Base-by-base conservation (phyloP, 805 yeast species). In the Ascoidea rubescens region DNA sequence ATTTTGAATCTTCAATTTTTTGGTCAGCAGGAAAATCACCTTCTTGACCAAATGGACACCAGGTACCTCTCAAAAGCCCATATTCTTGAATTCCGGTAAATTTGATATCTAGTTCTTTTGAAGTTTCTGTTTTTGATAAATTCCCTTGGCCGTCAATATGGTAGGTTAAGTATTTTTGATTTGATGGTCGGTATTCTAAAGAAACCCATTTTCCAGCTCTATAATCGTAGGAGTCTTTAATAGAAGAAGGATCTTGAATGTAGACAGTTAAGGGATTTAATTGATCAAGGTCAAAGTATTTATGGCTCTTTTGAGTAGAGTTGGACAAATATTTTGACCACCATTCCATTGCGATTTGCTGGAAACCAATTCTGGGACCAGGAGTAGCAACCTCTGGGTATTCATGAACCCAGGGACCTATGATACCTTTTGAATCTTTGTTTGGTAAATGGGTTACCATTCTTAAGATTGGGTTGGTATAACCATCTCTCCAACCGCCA, bases 341-440 rank as follows among this genome's bases (percentile, higher is more conserved):
- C 77, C 76, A 72, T 30, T 61, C 57, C 44, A 69, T 56, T 1
- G 74, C 67, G 32, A 71, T 50, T 54, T 72, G 73, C 45, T 69
- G 71, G 51, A 67, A 72, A 4, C 75, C 76, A 56, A 72, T 67
- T 52, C 66, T 67, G 37, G 77, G 76, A 7, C 65, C 64, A 5
- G 75, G 76, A 42, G 68, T 70, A 1, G 75, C 76, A 62, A 72
- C 67, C 56, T 72, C 75, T 3, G 76, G 77, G 58, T 65, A 72
- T 55, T 72, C 76, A 56, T 72, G 77, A 48, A 72, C 75, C 77
- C 76, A 72, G 6, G 75, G 77, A 28, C 76, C 75, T 56, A 72
- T 65, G 14, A 72, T 53, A 43, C 67, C 67, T 42, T 63, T 58
- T 1, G 70, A 60, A 10, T 37, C 43, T 10, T 8, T 37, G 50